Evolutionary conservation across 768 basidiomycete species (phyloP).

Genomic region (Dioszegia hungarica): DNA sequence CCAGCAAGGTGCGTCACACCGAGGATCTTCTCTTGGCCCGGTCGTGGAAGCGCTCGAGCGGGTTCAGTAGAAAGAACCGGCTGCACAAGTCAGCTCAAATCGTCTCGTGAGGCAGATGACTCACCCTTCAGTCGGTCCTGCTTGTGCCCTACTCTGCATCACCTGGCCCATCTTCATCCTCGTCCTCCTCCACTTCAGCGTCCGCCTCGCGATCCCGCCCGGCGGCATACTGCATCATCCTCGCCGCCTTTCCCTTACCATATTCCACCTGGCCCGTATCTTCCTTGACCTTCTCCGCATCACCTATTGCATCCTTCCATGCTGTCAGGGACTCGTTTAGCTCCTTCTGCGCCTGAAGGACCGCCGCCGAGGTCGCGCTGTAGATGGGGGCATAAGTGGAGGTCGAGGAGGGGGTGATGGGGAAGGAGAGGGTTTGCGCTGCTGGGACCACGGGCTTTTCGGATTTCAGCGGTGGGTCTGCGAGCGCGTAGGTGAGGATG

Average conservation of each 20-base stretch:
- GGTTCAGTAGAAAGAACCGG: too few species aligned
- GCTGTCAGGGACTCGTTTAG: constrained; percentile 30
- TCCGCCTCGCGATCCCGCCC: background rate
- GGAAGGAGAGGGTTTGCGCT: background rate
- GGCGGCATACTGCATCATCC: constrained; percentile 19
- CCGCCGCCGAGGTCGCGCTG: constrained; percentile 8
- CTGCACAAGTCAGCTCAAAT: too few species aligned
- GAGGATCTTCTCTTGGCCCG: too few species aligned
- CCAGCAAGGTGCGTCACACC: too few species aligned
- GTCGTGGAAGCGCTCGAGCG: too few species aligned
- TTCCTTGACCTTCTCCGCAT: constrained; percentile 34
- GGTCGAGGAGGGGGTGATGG: background rate
- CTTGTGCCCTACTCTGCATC: background rate
- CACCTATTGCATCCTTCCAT: constrained; percentile 41
- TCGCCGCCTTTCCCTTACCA: constrained; percentile 29
- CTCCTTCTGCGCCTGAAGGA: constrained; percentile 17
- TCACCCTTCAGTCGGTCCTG: too few species aligned
- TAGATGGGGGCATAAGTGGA: background rate
- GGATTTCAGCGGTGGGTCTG: background rate
- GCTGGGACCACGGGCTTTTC: background rate
- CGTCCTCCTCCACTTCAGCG: background rate
- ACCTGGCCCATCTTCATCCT: background rate
- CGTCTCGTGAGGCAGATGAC: too few species aligned
- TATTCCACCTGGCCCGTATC: constrained; percentile 28
- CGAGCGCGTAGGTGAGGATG: background rate